Evolutionary conservation across 2,329 filamentous ascomycete genomes (phyloP).

Genomic region (Cercospora citrullina): DNA sequence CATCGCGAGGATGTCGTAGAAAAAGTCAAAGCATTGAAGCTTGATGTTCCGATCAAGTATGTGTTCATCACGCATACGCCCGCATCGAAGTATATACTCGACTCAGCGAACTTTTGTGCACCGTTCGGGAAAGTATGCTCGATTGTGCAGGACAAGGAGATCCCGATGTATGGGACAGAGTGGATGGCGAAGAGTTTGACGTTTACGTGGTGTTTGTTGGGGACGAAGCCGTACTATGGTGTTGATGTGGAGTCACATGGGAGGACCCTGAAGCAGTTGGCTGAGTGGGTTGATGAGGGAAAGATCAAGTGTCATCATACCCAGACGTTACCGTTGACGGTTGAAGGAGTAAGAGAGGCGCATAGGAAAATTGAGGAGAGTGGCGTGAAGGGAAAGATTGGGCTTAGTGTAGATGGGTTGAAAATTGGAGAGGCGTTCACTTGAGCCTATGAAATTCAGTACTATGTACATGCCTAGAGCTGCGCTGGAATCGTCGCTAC

Average conservation of each 20-base stretch:
- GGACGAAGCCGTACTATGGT: slow-evolving; percentile 19
- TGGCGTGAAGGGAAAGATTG: slow-evolving; percentile 44
- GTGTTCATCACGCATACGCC: slow-evolving; percentile 23
- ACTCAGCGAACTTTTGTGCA: slow-evolving; percentile 18
- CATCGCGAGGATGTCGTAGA: slow-evolving; percentile 43
- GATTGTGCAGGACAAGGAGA: slow-evolving; percentile 22
- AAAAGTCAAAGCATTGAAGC: slow-evolving; percentile 36
- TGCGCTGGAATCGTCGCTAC: neutral
- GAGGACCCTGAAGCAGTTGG: slow-evolving; percentile 32
- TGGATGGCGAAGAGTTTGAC: slow-evolving; percentile 19
- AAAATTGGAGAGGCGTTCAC: neutral
- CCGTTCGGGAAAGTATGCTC: slow-evolving; percentile 21
- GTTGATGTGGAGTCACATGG: slow-evolving; percentile 25
- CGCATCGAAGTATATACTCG: slow-evolving; percentile 14
- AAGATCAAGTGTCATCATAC: slow-evolving; percentile 44
- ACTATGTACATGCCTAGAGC: neutral
- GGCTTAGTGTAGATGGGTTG: slow-evolving; percentile 35
- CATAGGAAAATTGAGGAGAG: slow-evolving; percentile 44
- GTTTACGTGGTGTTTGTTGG: slow-evolving; percentile 23
- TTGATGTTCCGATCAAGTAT: slow-evolving; percentile 22
- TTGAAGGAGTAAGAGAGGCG: slow-evolving; percentile 43
- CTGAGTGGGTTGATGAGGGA: slow-evolving; percentile 40
- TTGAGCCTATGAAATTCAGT: neutral
- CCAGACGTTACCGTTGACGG: slow-evolving; percentile 40
- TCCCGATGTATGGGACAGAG: slow-evolving; percentile 13